A percentile compares a stretch with the other conserved stretches of the same genome.
Evolutionary conservation across 2,329 filamentous ascomycete species (phyloP).

Genomic region (Aspergillus pseudoterreus): DNA sequence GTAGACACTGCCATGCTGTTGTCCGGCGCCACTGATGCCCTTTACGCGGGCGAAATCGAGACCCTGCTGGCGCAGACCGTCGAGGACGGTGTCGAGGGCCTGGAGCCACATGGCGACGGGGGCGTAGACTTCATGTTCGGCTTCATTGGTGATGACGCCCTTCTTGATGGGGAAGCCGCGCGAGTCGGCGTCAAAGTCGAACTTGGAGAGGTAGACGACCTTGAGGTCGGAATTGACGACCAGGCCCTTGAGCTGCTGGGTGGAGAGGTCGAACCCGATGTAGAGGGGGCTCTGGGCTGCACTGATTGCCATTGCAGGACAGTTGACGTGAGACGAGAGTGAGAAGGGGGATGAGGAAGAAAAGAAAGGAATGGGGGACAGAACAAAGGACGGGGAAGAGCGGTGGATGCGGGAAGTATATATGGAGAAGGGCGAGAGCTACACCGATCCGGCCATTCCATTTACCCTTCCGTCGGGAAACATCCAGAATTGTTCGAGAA

Average conservation of each 20-base stretch:
- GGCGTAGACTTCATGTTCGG: slow-evolving; percentile 84
- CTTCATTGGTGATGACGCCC: slow-evolving; percentile 78
- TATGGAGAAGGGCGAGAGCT: not conserved
- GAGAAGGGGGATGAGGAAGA: not conserved
- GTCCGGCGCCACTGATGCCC: slow-evolving; percentile 85
- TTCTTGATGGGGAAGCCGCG: slow-evolving; percentile 76
- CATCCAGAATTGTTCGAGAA: too few relatives aligned
- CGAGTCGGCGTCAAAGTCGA: slow-evolving; percentile 90
- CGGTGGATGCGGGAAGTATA: too few relatives aligned
- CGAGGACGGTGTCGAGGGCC: slow-evolving; percentile 79
- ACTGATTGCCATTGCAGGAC: not conserved
- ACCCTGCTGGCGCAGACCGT: slow-evolving; percentile 64
- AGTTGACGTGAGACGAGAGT: not conserved
- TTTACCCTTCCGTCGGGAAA: too few relatives aligned
- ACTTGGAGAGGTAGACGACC: slow-evolving; percentile 79
- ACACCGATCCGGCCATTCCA: not conserved
- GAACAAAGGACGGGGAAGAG: not conserved
- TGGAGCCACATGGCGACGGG: slow-evolving; percentile 95
- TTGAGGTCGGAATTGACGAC: slow-evolving; percentile 79
- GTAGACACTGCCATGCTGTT: slow-evolving; percentile 97
- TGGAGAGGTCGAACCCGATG: slow-evolving; percentile 92
- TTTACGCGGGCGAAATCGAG: slow-evolving; percentile 71
- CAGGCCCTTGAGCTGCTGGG: slow-evolving; percentile 93
- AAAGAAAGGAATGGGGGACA: not conserved
- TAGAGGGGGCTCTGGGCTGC: slow-evolving; percentile 61